phyloP scores from a whole-genome alignment of 2,329 filamentous ascomycete species.

The Pseudogymnoascus sp. region DNA sequence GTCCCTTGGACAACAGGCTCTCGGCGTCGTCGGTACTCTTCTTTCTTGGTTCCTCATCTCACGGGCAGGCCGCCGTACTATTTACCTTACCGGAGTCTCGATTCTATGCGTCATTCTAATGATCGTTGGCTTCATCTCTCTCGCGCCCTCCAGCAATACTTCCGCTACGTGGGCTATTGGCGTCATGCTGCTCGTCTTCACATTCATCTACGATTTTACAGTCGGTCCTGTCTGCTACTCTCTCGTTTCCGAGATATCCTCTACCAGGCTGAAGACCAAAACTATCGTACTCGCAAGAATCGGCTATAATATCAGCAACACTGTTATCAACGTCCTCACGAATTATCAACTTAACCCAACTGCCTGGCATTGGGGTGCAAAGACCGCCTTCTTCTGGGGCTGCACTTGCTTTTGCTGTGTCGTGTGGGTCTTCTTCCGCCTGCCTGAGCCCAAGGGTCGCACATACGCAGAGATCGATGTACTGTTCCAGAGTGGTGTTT shows the following conservation, averaged over 20 bases:
- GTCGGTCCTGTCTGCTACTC: constrained; percentile 34
- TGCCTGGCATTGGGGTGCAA: constrained; percentile 33
- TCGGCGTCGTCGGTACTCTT: constrained; percentile 37
- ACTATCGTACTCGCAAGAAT: constrained; percentile 35
- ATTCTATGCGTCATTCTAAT: constrained; percentile 31
- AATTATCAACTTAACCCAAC: constrained; percentile 33
- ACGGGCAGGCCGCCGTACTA: background rate
- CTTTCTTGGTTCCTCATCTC: constrained; percentile 28
- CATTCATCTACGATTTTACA: constrained; percentile 34
- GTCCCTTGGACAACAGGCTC: constrained; percentile 39
- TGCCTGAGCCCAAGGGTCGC: constrained; percentile 37
- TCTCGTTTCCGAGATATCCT: constrained; percentile 36
- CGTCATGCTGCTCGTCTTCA: constrained; percentile 32
- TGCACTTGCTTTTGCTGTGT: constrained; percentile 32
- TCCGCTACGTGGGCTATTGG: constrained; percentile 36
- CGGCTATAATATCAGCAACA: constrained; percentile 30
- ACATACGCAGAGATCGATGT: constrained; percentile 40
- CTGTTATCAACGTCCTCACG: constrained; percentile 28
- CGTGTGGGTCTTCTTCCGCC: constrained; percentile 32
- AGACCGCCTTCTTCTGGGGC: constrained; percentile 35
- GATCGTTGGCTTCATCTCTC: constrained; percentile 37
- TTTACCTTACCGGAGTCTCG: background rate
- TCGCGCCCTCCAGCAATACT: constrained; percentile 29
- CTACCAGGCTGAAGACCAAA: constrained; percentile 33
- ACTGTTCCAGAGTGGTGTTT: constrained; percentile 33